Base-by-base conservation (phyloP, 1,284 basidiomycete species). In the Ustilago curta region DNA sequence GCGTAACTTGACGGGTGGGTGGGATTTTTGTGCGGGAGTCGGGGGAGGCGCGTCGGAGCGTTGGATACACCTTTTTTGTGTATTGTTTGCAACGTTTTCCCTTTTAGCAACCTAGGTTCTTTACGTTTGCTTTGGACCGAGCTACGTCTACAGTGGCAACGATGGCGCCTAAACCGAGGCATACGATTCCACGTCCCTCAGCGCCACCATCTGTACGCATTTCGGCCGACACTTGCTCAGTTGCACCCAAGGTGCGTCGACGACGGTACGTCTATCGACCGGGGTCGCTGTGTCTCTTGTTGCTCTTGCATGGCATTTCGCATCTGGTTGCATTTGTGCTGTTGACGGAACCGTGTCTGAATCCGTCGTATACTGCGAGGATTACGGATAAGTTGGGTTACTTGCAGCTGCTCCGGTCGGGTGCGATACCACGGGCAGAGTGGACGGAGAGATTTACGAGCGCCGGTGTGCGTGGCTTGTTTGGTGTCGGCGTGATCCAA, bases 281-380 rank as follows among this genome's bases (percentile, higher is more conserved):
- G 7, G 31, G 55, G 0, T 43, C 59, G 1, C 27, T 74, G 0
- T 2, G 59, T 1, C 16, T 65, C 6, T 37, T 74, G 0, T 35
- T 74, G 1, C 9, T 74, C 1, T 16, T 74, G 0, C 71, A 74
- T 21, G n/a, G 51, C 0, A 7, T 40, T 1, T 47, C 51, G 5
- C 57, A 62, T 18, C 11, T 70, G 1, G 18, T 74, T 6, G 49
- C 51, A 0, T 74, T 74, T 9, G 16, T 74, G 2, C 32, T 74
- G 7, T 31, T 74, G 1, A 74, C 71, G 8, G 71, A 70, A 25
- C 66, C 71, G 14, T 74, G 71, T 57, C 27, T 74, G 0, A 70
- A 74, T 7, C 51, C 71, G 4, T 1, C 19, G 0, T 70, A 47
- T 18, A 50, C 45, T 5, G 18, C 29, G 3, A 12, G 27, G 7